Percentiles rank a stretch among this genome's conserved stretches.
Evolutionary conservation across 139 green algal species (phyloP).

Genomic region (Mychonastes homosphaera): DNA sequence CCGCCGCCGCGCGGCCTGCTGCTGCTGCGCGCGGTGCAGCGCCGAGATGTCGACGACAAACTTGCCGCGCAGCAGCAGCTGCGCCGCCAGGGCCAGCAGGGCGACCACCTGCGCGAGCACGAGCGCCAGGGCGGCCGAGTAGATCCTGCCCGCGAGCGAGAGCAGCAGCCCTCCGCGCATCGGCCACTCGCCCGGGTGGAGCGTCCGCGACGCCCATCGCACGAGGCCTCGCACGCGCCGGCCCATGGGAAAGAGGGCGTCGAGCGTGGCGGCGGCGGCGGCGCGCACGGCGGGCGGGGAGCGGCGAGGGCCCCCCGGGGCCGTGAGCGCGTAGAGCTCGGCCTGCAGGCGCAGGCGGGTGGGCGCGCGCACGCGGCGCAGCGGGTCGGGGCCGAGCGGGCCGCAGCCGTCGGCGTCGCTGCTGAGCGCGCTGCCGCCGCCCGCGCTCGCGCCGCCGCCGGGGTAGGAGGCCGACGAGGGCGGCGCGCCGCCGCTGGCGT

Average conservation of each 20-base stretch:
- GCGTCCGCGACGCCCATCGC: conserved; percentile 35
- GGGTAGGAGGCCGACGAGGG: conserved; percentile 2
- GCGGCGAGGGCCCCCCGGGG: conserved; percentile 57
- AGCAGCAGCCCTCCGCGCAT: no score
- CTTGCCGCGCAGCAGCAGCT: no score
- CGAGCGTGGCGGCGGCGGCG: conserved; percentile 31
- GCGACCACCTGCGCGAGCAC: no score
- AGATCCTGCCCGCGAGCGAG: no score
- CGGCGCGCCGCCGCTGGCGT: conserved; percentile 3
- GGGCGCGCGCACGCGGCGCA: conserved; percentile 21
- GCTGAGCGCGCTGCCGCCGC: neutral
- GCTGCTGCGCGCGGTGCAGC: no score
- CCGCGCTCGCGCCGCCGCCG: neutral
- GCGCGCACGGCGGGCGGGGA: conserved; percentile 44
- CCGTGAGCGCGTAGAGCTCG: conserved; percentile 62
- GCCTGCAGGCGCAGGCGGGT: conserved; percentile 47
- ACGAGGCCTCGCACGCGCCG: conserved; percentile 40
- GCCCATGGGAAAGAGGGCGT: conserved; percentile 59
- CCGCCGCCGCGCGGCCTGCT: no score
- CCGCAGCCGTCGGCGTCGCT: neutral
- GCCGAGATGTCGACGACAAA: no score
- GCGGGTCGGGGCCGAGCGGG: conserved; percentile 13
- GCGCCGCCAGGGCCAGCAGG: no score
- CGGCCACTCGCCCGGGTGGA: conserved; percentile 52
- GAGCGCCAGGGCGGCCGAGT: no score